Conservation (phyloP, 208 protist genomes). For the Strigomonas oncopelti region DNA sequence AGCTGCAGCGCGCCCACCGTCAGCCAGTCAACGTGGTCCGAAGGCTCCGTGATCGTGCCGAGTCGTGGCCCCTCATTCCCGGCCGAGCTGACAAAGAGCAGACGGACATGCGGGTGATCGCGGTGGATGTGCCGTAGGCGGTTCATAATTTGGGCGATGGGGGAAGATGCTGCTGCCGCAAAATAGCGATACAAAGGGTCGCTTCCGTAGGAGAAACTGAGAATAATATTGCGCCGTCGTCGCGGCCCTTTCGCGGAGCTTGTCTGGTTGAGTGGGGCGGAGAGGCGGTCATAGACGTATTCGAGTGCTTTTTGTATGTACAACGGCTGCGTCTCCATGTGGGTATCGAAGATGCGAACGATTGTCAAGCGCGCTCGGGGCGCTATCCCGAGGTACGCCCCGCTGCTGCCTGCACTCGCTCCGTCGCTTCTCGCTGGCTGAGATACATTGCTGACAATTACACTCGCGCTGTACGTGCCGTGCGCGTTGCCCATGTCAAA, state of each 20-base stretch:
- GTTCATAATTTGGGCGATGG: background rate
- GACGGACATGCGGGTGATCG: background rate
- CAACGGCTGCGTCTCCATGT: conserved; percentile 76
- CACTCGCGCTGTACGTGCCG: conserved; percentile 95
- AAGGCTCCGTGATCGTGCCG: conserved; percentile 96
- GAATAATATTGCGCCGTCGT: conserved; percentile 28
- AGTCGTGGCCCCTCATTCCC: conserved; percentile 96
- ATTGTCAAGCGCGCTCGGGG: conserved; percentile 89
- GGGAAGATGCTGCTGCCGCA: conserved; percentile 35
- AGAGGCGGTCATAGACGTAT: background rate
- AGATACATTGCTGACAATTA: conserved; percentile 72
- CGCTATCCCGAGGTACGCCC: conserved; percentile 84
- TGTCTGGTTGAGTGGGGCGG: background rate
- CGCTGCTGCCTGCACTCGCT: no score
- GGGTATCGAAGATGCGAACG: conserved; percentile 92
- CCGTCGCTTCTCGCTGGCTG: background rate
- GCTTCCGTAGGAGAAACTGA: conserved; percentile 97
- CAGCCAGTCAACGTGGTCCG: conserved; percentile 69
- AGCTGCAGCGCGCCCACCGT: conserved; percentile 83
- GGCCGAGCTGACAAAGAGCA: conserved; percentile 90
- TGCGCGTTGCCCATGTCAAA: conserved; percentile 87
- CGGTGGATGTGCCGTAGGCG: background rate
- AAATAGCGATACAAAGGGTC: conserved; percentile 90
- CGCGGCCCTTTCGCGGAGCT: no score
- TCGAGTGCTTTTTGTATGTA: conserved; percentile 95